A percentile compares a stretch with the other conserved stretches of the same genome.
Conservation (phyloP, 306 rosid species). For the Begonia peltatifolia region DNA sequence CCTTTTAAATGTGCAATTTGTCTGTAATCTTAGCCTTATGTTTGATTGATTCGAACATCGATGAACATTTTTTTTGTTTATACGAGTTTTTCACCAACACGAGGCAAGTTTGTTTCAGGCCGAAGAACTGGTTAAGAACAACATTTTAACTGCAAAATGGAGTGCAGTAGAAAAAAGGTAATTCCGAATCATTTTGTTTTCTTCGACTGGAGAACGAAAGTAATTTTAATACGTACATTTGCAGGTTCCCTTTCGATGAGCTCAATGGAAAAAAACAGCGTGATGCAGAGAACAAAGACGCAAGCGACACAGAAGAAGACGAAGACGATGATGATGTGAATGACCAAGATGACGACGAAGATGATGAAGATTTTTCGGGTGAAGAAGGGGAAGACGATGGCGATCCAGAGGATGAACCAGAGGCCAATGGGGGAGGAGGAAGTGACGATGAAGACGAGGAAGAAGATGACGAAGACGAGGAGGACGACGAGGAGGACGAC, state of each 20-base stretch:
- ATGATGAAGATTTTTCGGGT: constrained; percentile 53
- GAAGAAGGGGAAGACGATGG: constrained; percentile 45
- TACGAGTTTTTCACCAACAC: neutral
- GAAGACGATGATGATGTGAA: constrained; percentile 31
- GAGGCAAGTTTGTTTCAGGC: neutral
- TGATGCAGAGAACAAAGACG: constrained; percentile 50
- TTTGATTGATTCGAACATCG: no score
- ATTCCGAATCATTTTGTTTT: neutral
- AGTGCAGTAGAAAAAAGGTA: constrained; percentile 41
- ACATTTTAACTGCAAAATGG: constrained; percentile 17
- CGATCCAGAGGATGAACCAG: constrained; percentile 35
- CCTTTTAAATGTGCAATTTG: no score
- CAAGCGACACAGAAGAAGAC: constrained; percentile 71
- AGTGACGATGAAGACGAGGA: constrained; percentile 38
- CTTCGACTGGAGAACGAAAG: neutral
- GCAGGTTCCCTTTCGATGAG: constrained; percentile 57
- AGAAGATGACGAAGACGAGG: constrained; percentile 31
- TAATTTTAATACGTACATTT: constrained; percentile 9
- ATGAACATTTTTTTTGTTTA: neutral
- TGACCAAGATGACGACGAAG: constrained; percentile 37
- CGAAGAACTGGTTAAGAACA: constrained; percentile 20
- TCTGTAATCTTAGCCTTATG: no score
- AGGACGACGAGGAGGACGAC: neutral
- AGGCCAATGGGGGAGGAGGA: constrained; percentile 20
- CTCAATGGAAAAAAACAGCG: constrained; percentile 16